Conservation (phyloP, 176 grass and related monocot species). For the Triticum dicoccoides region DNA sequence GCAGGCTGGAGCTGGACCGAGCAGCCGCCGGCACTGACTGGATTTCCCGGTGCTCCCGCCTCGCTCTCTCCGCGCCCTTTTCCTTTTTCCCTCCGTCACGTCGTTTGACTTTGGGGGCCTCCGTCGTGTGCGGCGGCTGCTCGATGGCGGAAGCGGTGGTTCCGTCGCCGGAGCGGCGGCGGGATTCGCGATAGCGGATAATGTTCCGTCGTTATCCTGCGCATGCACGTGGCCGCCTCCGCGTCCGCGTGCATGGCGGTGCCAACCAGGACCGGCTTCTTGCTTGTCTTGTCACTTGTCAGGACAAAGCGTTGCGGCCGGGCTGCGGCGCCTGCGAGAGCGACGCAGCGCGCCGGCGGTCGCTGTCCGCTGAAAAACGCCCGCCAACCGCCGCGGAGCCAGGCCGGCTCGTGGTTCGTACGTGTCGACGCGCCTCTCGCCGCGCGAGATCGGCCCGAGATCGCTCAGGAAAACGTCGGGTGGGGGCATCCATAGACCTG, state of each 20-base stretch:
- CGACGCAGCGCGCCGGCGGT: neutral
- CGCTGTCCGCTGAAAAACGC: neutral
- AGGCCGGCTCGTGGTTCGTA: neutral
- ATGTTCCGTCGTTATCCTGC: no score
- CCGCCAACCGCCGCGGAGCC: neutral
- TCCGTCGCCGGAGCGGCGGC: neutral
- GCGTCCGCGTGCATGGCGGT: neutral
- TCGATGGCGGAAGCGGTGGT: neutral
- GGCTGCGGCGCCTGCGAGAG: neutral
- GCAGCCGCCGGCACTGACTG: no score
- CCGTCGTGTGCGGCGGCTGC: neutral
- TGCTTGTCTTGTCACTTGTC: no score
- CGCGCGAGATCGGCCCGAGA: no score
- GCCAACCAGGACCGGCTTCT: neutral
- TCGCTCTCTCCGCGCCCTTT: no score
- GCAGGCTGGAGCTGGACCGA: no score
- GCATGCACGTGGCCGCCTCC: neutral
- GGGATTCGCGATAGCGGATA: no score
- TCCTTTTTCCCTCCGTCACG: neutral
- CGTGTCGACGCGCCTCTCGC: neutral
- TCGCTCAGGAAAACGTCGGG: no score
- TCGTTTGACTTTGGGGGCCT: neutral
- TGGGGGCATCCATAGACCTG: no score
- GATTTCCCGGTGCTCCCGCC: no score
- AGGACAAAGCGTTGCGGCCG: no score